A percentile compares a stretch with the other conserved stretches of the same genome.
phyloP scores from a whole-genome alignment of 177 flowering plant species.

The Tripterygium wilfordii region DNA sequence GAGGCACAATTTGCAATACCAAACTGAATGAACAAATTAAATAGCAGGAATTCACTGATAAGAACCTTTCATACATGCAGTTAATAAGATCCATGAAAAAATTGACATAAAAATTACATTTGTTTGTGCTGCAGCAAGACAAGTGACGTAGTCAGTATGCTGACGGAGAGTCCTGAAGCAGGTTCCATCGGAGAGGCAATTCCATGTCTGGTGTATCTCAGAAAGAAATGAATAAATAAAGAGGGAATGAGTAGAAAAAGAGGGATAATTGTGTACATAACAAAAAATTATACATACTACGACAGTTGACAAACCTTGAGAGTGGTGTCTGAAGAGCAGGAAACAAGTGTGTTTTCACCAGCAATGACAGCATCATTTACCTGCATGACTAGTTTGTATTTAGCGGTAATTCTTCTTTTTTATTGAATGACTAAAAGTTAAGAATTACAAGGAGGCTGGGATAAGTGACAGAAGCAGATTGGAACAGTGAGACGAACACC shows the following conservation, averaged over 20 bases:
- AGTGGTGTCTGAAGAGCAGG: conserved; percentile 95
- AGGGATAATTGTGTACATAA: too few species aligned
- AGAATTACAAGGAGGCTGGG: too few species aligned
- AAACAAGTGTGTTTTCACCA: conserved; percentile 74
- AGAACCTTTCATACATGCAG: conserved; percentile 13
- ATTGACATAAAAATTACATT: conserved; percentile 62
- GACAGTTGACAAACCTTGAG: conserved; percentile 86
- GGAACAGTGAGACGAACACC: too few species aligned
- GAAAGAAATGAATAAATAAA: conserved; percentile 1
- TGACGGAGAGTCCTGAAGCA: conserved; percentile 81
- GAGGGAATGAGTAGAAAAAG: too few species aligned
- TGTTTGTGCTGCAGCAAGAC: conserved; percentile 83
- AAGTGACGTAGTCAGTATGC: conserved; percentile 95
- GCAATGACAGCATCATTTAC: conserved; percentile 89
- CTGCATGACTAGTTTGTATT: too few species aligned
- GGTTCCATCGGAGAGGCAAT: conserved; percentile 68
- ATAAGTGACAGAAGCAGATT: too few species aligned
- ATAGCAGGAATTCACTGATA: conserved; percentile 6
- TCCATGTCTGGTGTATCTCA: conserved; percentile 62
- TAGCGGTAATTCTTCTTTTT: too few species aligned
- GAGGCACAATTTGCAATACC: conserved; percentile 6
- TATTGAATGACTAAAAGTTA: too few species aligned
- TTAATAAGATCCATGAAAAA: conserved; percentile 5
- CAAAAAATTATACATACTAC: too few species aligned
- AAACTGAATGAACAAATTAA: neutral